Base-by-base conservation (phyloP, 441 rosid genomes). In the Mallotus repandus region DNA sequence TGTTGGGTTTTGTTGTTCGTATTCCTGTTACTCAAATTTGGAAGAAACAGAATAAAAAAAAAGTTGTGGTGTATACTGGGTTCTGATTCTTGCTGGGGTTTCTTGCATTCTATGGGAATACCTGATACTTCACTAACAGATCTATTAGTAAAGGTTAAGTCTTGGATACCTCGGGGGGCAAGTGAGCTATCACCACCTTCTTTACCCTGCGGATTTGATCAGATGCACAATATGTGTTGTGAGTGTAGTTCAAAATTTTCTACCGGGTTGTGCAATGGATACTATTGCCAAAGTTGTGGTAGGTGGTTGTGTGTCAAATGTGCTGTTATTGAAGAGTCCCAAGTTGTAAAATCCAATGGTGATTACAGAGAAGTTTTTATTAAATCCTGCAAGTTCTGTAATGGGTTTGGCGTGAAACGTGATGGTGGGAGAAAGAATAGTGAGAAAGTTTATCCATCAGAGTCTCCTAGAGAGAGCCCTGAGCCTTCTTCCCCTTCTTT, bases 381-480 rank as follows among this genome's bases (percentile, higher is more conserved):
- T 43, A 86, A 81, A 78, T 70, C 69, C 41, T 95, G 99, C 74
- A 88, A 81, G 81, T 81, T 80, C 73, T 95, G 97, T 82, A 74
- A 66, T 64, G 86, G 86, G 74, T 78, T 73, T 73, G 70, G 58
- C 22, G 55, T 61, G 67, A 81, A 62, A 70, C 78, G 49, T 66
- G 87, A 83, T 70, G 74, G 79, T 52, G 84, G 80, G 68, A 85
- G 82, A 74, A 86, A 82, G 79, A 79, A 60, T 76, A 78, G 77
- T 79, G 90, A 96, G 75, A 93, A 96, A 69, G 93, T 93, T 56
- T 88, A 93, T 79, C 97, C 99, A 52, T 74, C 87, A 4, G 83
- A 81, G 55, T 83, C 87, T 80, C 86, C 87, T 38, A 81, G 84
- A 54, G 87, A 79, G 29, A 89, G 89, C 78, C 90, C 89, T 5